Percentiles rank a stretch among this genome's conserved stretches.
Evolutionary conservation across 306 rosid species (phyloP).

Genomic region (Dryas octopetala): DNA sequence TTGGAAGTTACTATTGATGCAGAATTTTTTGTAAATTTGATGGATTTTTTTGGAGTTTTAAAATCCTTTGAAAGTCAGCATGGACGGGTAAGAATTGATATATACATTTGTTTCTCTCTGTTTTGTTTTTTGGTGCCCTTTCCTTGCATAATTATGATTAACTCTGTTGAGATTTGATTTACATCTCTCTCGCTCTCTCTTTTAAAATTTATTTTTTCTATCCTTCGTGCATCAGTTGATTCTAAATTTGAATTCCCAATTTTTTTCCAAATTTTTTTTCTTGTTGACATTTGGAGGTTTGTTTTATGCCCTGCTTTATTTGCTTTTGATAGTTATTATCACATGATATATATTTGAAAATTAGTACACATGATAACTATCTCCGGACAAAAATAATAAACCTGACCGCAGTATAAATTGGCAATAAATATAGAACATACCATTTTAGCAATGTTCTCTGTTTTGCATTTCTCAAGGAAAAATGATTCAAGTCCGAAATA

Average conservation of each 20-base stretch:
- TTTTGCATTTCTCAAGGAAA: neutral
- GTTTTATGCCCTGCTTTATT: neutral
- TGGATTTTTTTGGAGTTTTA: constrained; percentile 54
- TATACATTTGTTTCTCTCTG: neutral
- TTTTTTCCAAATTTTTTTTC: neutral
- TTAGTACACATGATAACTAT: neutral
- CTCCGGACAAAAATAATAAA: neutral
- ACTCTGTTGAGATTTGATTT: neutral
- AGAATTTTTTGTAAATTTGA: constrained; percentile 37
- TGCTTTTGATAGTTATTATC: neutral
- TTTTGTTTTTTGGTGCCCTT: neutral
- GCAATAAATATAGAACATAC: neutral
- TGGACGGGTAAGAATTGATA: constrained; percentile 57
- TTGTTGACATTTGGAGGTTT: neutral
- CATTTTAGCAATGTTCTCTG: neutral
- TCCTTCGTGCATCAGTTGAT: neutral
- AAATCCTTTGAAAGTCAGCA: constrained; percentile 63
- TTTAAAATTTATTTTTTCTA: neutral
- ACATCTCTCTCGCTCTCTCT: neutral
- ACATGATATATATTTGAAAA: neutral
- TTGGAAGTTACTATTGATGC: constrained; percentile 64
- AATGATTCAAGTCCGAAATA: neutral
- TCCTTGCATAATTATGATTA: neutral
- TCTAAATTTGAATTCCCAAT: neutral
- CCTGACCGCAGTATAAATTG: neutral